These are phyloP conservation scores for Phytophthora rubi DNA, from an alignment of 352 stramenopile genomes.

Conservation along the genomic window DNA sequence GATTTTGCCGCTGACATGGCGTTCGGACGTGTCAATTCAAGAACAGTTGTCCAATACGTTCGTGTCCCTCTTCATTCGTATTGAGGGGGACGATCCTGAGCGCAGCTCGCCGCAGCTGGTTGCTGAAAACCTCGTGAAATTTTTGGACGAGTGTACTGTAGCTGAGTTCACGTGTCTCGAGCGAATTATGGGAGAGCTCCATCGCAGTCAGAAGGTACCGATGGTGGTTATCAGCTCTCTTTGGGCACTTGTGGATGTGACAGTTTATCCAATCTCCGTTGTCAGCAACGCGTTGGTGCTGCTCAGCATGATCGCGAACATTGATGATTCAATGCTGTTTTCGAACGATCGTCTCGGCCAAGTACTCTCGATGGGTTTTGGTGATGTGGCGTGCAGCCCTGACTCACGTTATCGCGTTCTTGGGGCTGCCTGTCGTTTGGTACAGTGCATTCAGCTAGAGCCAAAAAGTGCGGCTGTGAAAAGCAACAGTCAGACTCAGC, in stretches of 20 bases:
- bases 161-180: constrained; percentile 83
- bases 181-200: constrained; percentile 72
- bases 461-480: constrained; percentile 42
- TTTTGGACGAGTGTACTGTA: constrained; percentile 79
- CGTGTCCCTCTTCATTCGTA: constrained; percentile 66
- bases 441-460: constrained; percentile 71
- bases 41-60: constrained; percentile 92
- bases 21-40: constrained; percentile 86
- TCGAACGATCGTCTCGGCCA: constrained; percentile 63
- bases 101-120: constrained; percentile 50
- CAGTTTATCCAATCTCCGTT: constrained; percentile 58
- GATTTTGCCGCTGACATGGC: constrained; percentile 93
- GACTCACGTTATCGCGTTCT: constrained; percentile 63
- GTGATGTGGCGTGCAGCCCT: constrained; percentile 52
- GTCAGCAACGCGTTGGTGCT: constrained; percentile 69
- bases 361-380: constrained; percentile 67
- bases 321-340: constrained; percentile 69
- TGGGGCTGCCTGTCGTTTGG: constrained; percentile 62
- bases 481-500: constrained; percentile 48
- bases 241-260: constrained; percentile 75
- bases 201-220: constrained; percentile 64
- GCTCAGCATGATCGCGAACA: constrained; percentile 74
- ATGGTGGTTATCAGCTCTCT: constrained; percentile 68
- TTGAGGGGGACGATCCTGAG: constrained; percentile 51
- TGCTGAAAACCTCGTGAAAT: constrained; percentile 74